Base-by-base conservation (phyloP, 106 monocot species). In the Platanthera zijinensis region DNA sequence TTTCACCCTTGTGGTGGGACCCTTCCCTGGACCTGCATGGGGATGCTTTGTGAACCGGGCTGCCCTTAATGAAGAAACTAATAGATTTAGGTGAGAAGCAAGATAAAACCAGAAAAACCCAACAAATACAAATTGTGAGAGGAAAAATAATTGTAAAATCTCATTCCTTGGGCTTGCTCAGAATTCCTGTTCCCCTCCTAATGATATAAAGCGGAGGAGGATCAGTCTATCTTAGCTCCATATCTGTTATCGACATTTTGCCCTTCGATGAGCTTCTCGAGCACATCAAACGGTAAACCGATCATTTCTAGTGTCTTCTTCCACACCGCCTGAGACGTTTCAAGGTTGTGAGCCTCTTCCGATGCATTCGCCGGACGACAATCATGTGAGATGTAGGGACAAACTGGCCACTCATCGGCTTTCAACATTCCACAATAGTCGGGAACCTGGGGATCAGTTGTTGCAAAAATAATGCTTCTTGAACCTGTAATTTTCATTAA, bases 351-450 rank as follows among this genome's bases (percentile, higher is more conserved):
- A 5, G 97, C 84, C 88, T 99, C 97, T 70, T 99, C 92, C 0
- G 94, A 99, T 25, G 89, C 78, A 78, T 99, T 99, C 71, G 79
- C 84, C 15, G 97, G 97, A 11, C 94, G 86, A 57, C 94, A 99
- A 39, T 99, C 94, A 10, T 86, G 80, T 0, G 89, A 85, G 46
- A 99, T 85, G 71, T 83, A 99, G 19, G 97, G 76, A 69, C 94
- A 99, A 48, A 89, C 91, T 15, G 94, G 97, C 97, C 97, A 94
- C 66, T 99, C 92, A 62, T 99, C 94, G 1, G 83, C 76, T 81
- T 92, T 99, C 74, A 99, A 56, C 53, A 83, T 54, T 45, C 74
- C 85, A 57, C 94, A 90, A 80, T 99, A 99, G 15, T 99, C 97
- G n/a, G 78, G 86, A 28, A 94, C 79, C 74, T 99, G 94, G 15